Conservation (phyloP, 805 yeast genomes). For the Schwanniomyces polymorphus region DNA sequence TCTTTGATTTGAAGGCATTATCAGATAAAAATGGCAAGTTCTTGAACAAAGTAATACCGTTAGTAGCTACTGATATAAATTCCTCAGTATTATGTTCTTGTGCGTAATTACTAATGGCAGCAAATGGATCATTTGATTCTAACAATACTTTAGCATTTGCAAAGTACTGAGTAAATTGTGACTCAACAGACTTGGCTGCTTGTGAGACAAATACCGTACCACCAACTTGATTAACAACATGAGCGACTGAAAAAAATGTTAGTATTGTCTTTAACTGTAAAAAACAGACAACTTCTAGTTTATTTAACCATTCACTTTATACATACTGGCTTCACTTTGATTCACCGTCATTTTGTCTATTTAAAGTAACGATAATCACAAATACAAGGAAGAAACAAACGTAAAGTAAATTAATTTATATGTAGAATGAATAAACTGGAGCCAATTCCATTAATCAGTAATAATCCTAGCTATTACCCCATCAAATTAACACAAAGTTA, state of each 20-base stretch:
- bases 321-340: constrained; percentile 1
- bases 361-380: background rate
- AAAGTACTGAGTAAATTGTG: constrained; percentile 27
- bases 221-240: constrained; percentile 22
- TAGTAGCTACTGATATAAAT: constrained; percentile 49
- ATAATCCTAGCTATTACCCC: background rate
- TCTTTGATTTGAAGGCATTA: constrained; percentile 31
- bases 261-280: constrained; percentile 1
- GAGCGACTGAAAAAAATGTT: constrained; percentile 23
- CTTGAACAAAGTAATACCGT: constrained; percentile 53
- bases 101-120: constrained; percentile 35
- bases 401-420: background rate
- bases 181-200: constrained; percentile 43
- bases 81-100: constrained; percentile 12
- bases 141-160: constrained; percentile 28
- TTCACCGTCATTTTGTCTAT: background rate
- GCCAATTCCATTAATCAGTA: background rate
- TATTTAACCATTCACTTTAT: background rate
- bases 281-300: background rate
- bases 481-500: background rate
- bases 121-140: constrained; percentile 55
- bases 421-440: background rate
- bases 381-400: background rate
- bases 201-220: constrained; percentile 45
- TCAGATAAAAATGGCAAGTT: constrained; percentile 59